phyloP scores from a whole-genome alignment of 805 yeast species.

The Teunomyces aglyptinius region DNA sequence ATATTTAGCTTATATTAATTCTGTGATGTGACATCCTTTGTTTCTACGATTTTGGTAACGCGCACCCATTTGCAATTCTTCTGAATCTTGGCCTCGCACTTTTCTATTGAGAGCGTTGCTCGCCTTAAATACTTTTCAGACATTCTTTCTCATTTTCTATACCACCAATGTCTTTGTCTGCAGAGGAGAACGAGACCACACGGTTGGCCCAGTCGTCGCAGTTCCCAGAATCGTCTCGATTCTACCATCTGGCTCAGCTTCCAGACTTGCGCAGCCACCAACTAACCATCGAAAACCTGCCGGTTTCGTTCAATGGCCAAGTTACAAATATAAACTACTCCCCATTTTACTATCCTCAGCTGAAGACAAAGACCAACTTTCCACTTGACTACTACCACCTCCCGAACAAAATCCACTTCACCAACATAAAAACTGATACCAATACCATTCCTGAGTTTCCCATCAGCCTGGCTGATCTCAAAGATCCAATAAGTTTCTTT shows the following conservation, averaged over 20 bases:
- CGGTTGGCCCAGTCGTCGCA: constrained; percentile 10
- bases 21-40: not conserved
- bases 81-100: not conserved
- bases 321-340: constrained; percentile 33
- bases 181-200: not conserved
- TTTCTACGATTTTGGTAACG: not conserved
- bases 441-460: not conserved
- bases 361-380: constrained; percentile 41
- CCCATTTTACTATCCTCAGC: constrained; percentile 48
- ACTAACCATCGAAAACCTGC: constrained; percentile 14
- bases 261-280: constrained; percentile 24
- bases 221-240: constrained; percentile 27
- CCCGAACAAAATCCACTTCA: constrained; percentile 22
- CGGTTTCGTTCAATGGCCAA: constrained; percentile 22
- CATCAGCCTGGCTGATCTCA: constrained; percentile 34
- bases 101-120: not conserved
- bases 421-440: constrained; percentile 4
- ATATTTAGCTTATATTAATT: not conserved
- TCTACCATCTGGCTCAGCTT: constrained; percentile 18
- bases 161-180: not conserved
- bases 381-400: constrained; percentile 43
- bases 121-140: not conserved
- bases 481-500: constrained; percentile 65
- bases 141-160: not conserved
- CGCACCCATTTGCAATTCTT: not conserved